Conservation (phyloP, 352 stramenopile genomes). For the Albugo candida region DNA sequence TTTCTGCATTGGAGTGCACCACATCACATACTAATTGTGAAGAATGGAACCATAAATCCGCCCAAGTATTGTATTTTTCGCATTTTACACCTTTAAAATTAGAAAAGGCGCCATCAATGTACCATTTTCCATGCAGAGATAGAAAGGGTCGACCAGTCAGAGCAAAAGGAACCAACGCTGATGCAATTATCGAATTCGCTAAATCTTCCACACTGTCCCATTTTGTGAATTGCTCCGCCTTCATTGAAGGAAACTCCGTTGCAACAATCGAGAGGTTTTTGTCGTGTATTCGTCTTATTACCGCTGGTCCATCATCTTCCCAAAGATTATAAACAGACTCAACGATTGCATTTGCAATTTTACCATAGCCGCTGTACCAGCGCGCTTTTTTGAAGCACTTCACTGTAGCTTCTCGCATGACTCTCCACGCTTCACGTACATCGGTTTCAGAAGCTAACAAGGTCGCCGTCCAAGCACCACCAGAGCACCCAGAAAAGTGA, state of each 20-base stretch:
- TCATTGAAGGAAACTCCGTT: slow-evolving; percentile 39
- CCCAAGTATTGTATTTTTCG: slow-evolving; percentile 35
- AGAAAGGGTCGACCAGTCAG: slow-evolving; percentile 39
- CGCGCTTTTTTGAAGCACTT: slow-evolving; percentile 8
- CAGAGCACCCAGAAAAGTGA: slow-evolving; percentile 21
- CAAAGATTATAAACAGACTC: slow-evolving; percentile 32
- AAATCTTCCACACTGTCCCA: slow-evolving; percentile 40
- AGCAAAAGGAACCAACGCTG: slow-evolving; percentile 42
- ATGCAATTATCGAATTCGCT: slow-evolving; percentile 41
- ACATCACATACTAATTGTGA: slow-evolving; percentile 23
- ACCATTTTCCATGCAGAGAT: slow-evolving; percentile 35
- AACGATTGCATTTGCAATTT: slow-evolving; percentile 29
- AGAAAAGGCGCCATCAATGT: slow-evolving; percentile 48
- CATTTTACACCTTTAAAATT: slow-evolving; percentile 50
- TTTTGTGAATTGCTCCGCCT: slow-evolving; percentile 24
- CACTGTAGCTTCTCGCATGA: slow-evolving; percentile 27
- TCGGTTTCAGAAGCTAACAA: slow-evolving; percentile 28
- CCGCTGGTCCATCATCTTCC: slow-evolving; percentile 20
- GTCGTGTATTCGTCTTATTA: slow-evolving; percentile 21
- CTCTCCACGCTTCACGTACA: slow-evolving; percentile 20
- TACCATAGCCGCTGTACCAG: slow-evolving; percentile 49
- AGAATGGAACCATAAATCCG: slow-evolving; percentile 30
- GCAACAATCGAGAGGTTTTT: slow-evolving; percentile 32
- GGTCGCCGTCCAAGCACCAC: slow-evolving; percentile 19
- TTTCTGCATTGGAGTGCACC: slow-evolving; percentile 15